Evolutionary conservation across 2,329 filamentous ascomycete species (phyloP).

Genomic region (Xylaria sp.): DNA sequence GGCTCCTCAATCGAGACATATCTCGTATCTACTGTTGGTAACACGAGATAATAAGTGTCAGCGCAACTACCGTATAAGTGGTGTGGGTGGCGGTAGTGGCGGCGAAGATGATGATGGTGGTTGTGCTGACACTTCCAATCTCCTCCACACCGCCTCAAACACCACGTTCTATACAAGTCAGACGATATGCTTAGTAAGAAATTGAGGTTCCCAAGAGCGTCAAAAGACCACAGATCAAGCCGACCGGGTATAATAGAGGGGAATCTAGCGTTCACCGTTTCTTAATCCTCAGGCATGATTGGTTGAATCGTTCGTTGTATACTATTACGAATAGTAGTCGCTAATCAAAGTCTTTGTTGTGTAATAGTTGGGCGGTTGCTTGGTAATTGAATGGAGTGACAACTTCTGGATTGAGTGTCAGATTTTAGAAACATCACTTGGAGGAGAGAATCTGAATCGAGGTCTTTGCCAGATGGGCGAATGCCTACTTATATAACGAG

Average conservation of each 20-base stretch:
- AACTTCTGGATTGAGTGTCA: conserved; percentile 17
- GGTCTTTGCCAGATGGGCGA: conserved; percentile 2
- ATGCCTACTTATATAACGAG: conserved; percentile 23
- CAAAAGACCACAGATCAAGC: conserved; percentile 5
- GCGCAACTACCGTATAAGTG: too few species aligned
- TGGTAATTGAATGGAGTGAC: conserved; percentile 12
- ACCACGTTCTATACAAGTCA: conserved; percentile 1
- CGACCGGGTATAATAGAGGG: conserved; percentile 12
- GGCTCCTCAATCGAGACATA: neutral
- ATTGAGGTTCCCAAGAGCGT: conserved; percentile 3
- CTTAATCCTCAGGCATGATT: conserved; percentile 17
- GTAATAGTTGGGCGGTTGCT: conserved; percentile 15
- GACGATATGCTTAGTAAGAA: too few species aligned
- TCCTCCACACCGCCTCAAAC: too few species aligned
- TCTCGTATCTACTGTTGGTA: too few species aligned
- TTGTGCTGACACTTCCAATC: too few species aligned
- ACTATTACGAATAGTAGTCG: conserved; percentile 8
- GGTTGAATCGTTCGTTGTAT: conserved; percentile 10
- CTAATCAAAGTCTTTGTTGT: conserved; percentile 2
- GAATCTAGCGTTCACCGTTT: conserved; percentile 9
- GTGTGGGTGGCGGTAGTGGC: too few species aligned
- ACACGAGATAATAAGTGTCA: conserved; percentile 11
- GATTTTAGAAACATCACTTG: conserved; percentile 20
- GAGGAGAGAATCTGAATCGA: conserved; percentile 10
- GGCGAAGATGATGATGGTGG: too few species aligned